These are phyloP conservation scores for Lathyrus aphaca DNA, from an alignment of 306 rosid species.

Conservation along the genomic window DNA sequence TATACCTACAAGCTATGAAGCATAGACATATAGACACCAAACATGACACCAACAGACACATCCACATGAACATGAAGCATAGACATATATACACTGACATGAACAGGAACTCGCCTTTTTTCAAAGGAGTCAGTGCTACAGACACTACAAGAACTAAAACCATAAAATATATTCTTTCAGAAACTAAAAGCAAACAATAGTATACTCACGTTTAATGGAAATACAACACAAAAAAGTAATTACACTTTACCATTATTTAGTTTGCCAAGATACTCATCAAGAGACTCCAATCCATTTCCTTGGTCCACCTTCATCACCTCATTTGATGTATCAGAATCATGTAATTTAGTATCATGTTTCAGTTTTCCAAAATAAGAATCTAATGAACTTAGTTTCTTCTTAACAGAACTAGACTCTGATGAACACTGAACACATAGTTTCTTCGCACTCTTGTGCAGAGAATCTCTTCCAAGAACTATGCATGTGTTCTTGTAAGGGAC, in stretches of 20 bases:
- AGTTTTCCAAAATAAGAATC: constrained; percentile 73
- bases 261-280: constrained; percentile 71
- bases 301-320: constrained; percentile 42
- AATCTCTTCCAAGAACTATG: not conserved
- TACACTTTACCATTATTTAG: constrained; percentile 52
- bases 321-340: constrained; percentile 41
- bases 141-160: not conserved
- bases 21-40: too few species aligned
- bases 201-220: not conserved
- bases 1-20: not conserved
- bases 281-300: constrained; percentile 52
- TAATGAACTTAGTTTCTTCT: constrained; percentile 65
- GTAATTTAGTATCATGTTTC: constrained; percentile 34
- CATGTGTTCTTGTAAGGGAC: constrained; percentile 42
- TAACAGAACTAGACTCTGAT: constrained; percentile 39
- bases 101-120: too few species aligned
- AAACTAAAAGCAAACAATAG: not conserved
- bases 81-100: too few species aligned
- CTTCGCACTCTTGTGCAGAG: not conserved
- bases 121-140: too few species aligned
- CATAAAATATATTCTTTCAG: not conserved
- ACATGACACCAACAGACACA: too few species aligned
- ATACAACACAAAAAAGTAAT: not conserved
- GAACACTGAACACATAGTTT: constrained; percentile 44
- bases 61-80: too few species aligned